Evolutionary conservation across 345 rosid species (phyloP), one percentile per base, ranked within the genome.

Genomic region (Bruguiera sexangula): DNA sequence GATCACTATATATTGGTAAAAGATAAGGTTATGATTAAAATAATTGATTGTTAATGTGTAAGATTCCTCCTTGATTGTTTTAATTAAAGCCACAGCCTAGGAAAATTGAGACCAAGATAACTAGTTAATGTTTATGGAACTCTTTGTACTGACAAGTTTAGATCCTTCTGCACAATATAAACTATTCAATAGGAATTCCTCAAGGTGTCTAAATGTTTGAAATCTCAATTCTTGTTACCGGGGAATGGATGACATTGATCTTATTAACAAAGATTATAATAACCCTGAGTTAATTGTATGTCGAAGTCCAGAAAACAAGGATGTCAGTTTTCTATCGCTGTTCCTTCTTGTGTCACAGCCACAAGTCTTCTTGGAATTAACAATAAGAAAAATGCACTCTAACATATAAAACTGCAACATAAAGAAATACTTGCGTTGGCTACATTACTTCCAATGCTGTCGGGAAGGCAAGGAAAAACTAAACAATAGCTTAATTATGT

Each of bases 361-460:
- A 32, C 48, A 39, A 32, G n/a, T 6, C 31, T 8, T 13, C 3
- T 11, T 46, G 48, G 8, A 59, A 6, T 62, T 78, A 21, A 7
- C 22, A 61, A 67, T 56, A 36, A 62, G 53, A 71, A 72, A 70
- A 62, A 74, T 30, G 70, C 63, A 72, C 60, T 22, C 8, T n/a
- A 65, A 51, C 37, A 51, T 55, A 54, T 16, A 27, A 24, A 54
- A 30, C 27, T 22, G 27, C 22, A 55, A 22, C 16, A 22, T 39
- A 13, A 26, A 50, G 39, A n/a, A 66, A 66, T 26, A 34, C 39
- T 57, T 66, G 31, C 66, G 60, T 74, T 29, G 56, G 59, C 60
- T 55, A 71, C 73, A 68, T 79, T 60, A 56, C 70, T 79, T 77
- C 83, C 85, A 68, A 70, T 72, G 82, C 72, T 84, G 85, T 81